Evolutionary conservation across 371 early-diverging fungal species (phyloP).

Genomic region (Mucor mucedo): DNA sequence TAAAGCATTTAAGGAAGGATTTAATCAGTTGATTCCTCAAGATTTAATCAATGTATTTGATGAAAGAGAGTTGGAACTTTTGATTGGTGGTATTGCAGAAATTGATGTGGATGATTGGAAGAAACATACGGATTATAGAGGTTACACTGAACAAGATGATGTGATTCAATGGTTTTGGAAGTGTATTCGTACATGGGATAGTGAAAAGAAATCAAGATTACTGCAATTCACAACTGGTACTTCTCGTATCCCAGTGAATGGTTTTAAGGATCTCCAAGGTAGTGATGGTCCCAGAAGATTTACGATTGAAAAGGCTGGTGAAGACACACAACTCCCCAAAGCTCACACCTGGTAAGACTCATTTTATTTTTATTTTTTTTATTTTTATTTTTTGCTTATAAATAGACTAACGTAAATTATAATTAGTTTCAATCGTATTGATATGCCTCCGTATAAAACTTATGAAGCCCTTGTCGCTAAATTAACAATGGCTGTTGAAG

Average conservation of each 20-base stretch:
- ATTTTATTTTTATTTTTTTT: not conserved
- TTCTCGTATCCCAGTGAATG: conserved; percentile 97
- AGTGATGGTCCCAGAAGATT: conserved; percentile 96
- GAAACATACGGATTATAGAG: conserved; percentile 97
- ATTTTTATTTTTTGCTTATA: not conserved
- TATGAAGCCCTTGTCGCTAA: conserved; percentile 77
- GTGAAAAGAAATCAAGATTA: conserved; percentile 93
- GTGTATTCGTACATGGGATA: conserved; percentile 86
- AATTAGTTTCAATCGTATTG: conserved; percentile 90
- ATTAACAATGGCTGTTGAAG: conserved; percentile 92
- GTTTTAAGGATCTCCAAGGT: conserved; percentile 98
- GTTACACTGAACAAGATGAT: conserved; percentile 95
- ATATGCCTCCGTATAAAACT: conserved; percentile 90
- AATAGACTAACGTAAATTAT: too few relatives aligned
- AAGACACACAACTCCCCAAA: conserved; percentile 85
- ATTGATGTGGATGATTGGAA: conserved; percentile 99
- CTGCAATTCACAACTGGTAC: conserved; percentile 99
- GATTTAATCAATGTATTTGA: conserved; percentile 96
- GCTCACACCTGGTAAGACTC: conserved; percentile 87
- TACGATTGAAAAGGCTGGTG: conserved; percentile 95
- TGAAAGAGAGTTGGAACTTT: conserved; percentile 96
- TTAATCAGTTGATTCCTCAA: conserved; percentile 94
- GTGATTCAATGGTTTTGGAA: conserved; percentile 99
- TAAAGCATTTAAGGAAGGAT: conserved; percentile 92
- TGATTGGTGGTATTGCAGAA: conserved; percentile 98